Base-by-base conservation (phyloP, 345 rosid genomes). In the Lumnitzera racemosa region DNA sequence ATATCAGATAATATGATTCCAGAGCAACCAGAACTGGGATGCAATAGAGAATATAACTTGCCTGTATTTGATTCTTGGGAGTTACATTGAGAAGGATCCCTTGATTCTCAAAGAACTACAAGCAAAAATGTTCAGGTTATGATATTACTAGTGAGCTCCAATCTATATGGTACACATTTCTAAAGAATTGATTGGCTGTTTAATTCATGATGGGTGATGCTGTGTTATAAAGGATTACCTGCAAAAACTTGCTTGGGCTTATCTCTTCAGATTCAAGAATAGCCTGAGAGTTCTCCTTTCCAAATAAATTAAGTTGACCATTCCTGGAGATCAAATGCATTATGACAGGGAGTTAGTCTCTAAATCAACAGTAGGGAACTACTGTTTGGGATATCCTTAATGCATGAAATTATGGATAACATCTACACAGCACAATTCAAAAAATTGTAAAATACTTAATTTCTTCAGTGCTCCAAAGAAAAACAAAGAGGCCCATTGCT, bases 271-370 rank as follows among this genome's bases (percentile, higher is more conserved):
- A 89, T 43, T 74, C 81, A 55, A 89, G 87, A 59, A 85, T 57
- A 67, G 71, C 70, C 67, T 92, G 96, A 66, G 89, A 65, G 65
- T 83, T 83, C 63, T 82, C 83, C 71, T 71, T 81, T 58, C 98
- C 98, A 67, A 78, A 82, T 58, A 89, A 65, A 64, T 87, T 92
- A 69, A 92, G 82, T 73, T 87, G 78, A 55, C 96, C 98, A 76
- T 92, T 86, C 71, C 98, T 92, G 64, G 43, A 12, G 41, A 66
- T 52, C 48, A 51, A 46, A 48, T 66, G 55, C 24, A 20, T 53
- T 24, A 3, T 16, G 20, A 31, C 20, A 15, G 20, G 47, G 29
- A 11, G 57, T 15, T 29, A 57, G 14, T 13, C 13, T 20, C 14
- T 24, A 50, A 15, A 24, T 14, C 23, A 24, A 9, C 53, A 24